Evolutionary conservation across 352 stramenopile genomes (phyloP).

Genomic region (Globisporangium echinulatum): DNA sequence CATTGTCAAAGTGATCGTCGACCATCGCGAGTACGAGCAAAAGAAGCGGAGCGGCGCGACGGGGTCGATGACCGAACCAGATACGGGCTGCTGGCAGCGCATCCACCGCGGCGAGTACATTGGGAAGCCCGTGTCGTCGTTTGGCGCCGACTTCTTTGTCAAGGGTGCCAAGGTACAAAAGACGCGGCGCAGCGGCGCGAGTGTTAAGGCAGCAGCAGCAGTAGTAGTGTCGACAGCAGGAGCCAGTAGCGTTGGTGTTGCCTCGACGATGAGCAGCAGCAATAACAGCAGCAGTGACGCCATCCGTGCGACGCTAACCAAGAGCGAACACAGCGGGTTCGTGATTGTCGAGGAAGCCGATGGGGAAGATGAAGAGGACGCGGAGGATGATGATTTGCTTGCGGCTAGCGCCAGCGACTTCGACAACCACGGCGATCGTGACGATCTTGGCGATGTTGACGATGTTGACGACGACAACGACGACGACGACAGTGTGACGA

Average conservation of each 20-base stretch:
- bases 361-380: neutral
- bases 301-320: neutral
- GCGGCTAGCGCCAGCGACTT: neutral
- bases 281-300: neutral
- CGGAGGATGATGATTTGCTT: neutral
- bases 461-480: neutral
- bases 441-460: neutral
- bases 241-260: too few species aligned
- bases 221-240: neutral
- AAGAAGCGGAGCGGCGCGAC: conserved; percentile 25
- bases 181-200: conserved; percentile 7
- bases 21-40: conserved; percentile 66
- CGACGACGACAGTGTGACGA: neutral
- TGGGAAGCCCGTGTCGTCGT: conserved; percentile 56
- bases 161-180: conserved; percentile 44
- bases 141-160: conserved; percentile 65
- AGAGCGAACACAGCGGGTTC: neutral
- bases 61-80: conserved; percentile 24
- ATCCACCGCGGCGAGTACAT: conserved; percentile 63
- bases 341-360: conserved; percentile 10
- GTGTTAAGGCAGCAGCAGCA: neutral
- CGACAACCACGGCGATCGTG: neutral
- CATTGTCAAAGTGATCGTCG: conserved; percentile 87
- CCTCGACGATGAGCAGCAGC: too few species aligned
- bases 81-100: conserved; percentile 54